Conservation (phyloP, 805 yeast species). For the Peterozyma toletana region DNA sequence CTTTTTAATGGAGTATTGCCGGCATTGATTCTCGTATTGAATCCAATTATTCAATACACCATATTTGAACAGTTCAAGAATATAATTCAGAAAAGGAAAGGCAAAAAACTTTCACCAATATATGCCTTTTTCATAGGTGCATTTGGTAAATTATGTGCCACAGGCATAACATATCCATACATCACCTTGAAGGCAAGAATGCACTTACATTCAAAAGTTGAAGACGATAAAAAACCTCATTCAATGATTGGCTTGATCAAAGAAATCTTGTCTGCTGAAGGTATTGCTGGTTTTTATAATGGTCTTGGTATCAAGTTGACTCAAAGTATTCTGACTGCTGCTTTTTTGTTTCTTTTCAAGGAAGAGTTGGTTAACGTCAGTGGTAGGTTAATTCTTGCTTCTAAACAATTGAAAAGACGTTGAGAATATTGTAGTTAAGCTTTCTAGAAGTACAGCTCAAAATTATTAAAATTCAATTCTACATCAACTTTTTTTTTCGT, state of each 20-base stretch:
- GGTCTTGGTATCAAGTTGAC: slow-evolving; percentile 75
- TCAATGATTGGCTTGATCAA: slow-evolving; percentile 44
- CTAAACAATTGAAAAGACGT: slow-evolving; percentile 23
- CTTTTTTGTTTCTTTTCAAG: slow-evolving; percentile 83
- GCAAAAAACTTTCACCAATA: slow-evolving; percentile 45
- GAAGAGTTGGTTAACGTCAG: slow-evolving; percentile 70
- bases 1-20: slow-evolving; percentile 84
- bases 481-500: no score
- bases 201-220: slow-evolving; percentile 46
- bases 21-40: slow-evolving; percentile 76
- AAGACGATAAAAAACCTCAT: slow-evolving; percentile 12
- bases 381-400: slow-evolving; percentile 25
- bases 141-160: slow-evolving; percentile 83
- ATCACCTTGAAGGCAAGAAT: slow-evolving; percentile 83
- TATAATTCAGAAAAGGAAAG: slow-evolving; percentile 43
- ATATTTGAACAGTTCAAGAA: slow-evolving; percentile 83
- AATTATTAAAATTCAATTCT: no score
- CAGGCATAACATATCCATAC: slow-evolving; percentile 84
- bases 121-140: slow-evolving; percentile 89
- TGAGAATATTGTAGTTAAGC: slow-evolving; percentile 11
- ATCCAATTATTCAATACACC: slow-evolving; percentile 90
- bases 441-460: no score
- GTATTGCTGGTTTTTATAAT: slow-evolving; percentile 68
- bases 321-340: slow-evolving; percentile 84
- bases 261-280: slow-evolving; percentile 62